Base-by-base conservation (phyloP, 2,329 filamentous ascomycete genomes). In the Eutypella sp. region DNA sequence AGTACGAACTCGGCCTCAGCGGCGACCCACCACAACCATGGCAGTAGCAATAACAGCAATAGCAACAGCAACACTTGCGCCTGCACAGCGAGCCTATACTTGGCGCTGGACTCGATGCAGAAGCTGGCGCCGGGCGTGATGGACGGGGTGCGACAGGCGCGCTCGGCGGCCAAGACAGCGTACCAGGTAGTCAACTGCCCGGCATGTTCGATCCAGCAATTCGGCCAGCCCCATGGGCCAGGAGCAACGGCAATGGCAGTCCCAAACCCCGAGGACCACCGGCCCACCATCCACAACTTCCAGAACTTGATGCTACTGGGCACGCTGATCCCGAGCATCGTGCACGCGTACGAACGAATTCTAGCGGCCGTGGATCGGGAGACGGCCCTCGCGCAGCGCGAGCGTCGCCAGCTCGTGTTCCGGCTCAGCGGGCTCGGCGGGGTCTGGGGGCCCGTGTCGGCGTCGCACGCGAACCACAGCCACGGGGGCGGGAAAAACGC, bases 281-380 rank as follows among this genome's bases (percentile, higher is more conserved):
- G 29, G 11, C 11, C 68, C 1, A 67, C 71, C 19, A 70, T 81
- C 42, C 72, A 76, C 42, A 54, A 68, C 24, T 76, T 79, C 49
- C 80, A 83, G 57, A 81, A 72, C 56, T 67, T 75, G 41, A 82
- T 82, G 78, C 68, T 80, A 43, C 65, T 84, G 4, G 76, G 72
- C 6, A 73, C 78, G 2, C 69, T 84, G 24, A 65, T 84, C 3
- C 78, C 79, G 2, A 75, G 76, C 8, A 71, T 79, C 38, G 78
- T 74, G 44, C 75, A 80, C 57, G 75, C 76, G 7, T 84, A 84
- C 65, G 70, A 69, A 45, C 65, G 62, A 23, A 76, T 84, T 40
- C 65, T 84, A 11, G 62, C 65, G 41, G 70, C 79, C 64, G 67
- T 83, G 7, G 79, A 84, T 50, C 58, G 58, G n/a, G 75, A 80